A percentile compares a stretch with the other conserved stretches of the same genome.
Evolutionary conservation across 768 basidiomycete genomes (phyloP).

Genomic region (Macrolepiota dolichaula): DNA sequence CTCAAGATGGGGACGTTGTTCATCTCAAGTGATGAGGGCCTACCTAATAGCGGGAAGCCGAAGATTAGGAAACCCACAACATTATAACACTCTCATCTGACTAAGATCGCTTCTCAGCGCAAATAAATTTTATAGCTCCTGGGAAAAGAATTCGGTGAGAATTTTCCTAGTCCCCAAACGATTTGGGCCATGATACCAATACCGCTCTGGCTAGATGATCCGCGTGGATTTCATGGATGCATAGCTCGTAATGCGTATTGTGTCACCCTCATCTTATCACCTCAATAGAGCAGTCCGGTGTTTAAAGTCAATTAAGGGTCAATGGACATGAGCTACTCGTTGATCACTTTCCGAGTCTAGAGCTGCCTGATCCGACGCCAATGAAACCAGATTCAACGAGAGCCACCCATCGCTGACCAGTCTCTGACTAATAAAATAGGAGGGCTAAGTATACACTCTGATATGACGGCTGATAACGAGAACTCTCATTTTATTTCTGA

Average conservation of each 20-base stretch:
- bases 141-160: neutral
- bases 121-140: neutral
- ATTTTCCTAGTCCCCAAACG: neutral
- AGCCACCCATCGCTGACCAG: neutral
- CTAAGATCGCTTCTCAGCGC: neutral
- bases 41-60: neutral
- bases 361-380: neutral
- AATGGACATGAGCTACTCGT: neutral
- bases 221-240: neutral
- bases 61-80: neutral
- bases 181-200: neutral
- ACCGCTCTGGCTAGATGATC: neutral
- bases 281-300: neutral
- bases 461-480: neutral
- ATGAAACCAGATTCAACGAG: neutral
- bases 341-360: neutral
- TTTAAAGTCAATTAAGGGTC: neutral
- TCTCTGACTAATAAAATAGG: neutral
- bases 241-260: neutral
- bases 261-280: neutral
- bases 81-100: neutral
- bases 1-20: neutral
- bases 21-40: neutral
- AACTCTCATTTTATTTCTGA: neutral
- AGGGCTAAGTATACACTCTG: neutral